A percentile compares a stretch with the other conserved stretches of the same genome.
These are phyloP conservation scores for Fusarium sp. DNA, from an alignment of 2,329 filamentous ascomycete species.

Conservation along the genomic window DNA sequence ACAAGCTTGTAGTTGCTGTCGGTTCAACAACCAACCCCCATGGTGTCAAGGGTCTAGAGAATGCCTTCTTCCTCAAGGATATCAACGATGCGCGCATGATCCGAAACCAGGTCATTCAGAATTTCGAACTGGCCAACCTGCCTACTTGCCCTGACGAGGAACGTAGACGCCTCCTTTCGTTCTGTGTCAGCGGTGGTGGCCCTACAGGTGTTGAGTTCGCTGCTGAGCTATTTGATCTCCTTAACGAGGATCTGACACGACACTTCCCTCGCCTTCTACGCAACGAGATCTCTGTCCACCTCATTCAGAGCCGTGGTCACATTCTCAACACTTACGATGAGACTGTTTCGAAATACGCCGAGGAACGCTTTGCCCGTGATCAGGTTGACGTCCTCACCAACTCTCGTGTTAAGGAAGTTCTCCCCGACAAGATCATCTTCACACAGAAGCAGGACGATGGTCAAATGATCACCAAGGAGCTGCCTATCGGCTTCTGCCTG, in stretches of 20 bases:
- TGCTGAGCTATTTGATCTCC: constrained; percentile 92
- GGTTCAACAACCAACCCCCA: constrained; percentile 95
- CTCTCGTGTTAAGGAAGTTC: constrained; percentile 91
- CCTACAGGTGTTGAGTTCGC: constrained; percentile 83
- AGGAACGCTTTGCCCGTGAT: constrained; percentile 90
- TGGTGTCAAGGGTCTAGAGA: constrained; percentile 92
- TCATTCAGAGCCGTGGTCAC: constrained; percentile 94
- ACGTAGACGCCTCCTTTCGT: constrained; percentile 87
- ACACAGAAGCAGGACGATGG: constrained; percentile 83
- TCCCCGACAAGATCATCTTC: constrained; percentile 86
- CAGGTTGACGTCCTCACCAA: constrained; percentile 93
- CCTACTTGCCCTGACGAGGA: constrained; percentile 93
- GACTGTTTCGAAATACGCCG: constrained; percentile 90
- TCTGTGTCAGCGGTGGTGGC: constrained; percentile 95
- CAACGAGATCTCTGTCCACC: constrained; percentile 96
- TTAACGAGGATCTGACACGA: constrained; percentile 90
- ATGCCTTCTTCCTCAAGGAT: constrained; percentile 95
- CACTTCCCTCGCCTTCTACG: constrained; percentile 91
- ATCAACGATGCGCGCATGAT: constrained; percentile 93
- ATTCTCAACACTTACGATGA: constrained; percentile 99
- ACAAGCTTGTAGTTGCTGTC: constrained; percentile 93
- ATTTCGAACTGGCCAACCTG: constrained; percentile 91
- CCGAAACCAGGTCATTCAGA: constrained; percentile 87
- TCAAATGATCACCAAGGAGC: constrained; percentile 84
- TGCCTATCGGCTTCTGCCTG: constrained; percentile 95